Evolutionary conservation across 768 basidiomycete species (phyloP), one percentile per base, ranked within the genome.

Genomic region (Boletus eberwhitei): DNA sequence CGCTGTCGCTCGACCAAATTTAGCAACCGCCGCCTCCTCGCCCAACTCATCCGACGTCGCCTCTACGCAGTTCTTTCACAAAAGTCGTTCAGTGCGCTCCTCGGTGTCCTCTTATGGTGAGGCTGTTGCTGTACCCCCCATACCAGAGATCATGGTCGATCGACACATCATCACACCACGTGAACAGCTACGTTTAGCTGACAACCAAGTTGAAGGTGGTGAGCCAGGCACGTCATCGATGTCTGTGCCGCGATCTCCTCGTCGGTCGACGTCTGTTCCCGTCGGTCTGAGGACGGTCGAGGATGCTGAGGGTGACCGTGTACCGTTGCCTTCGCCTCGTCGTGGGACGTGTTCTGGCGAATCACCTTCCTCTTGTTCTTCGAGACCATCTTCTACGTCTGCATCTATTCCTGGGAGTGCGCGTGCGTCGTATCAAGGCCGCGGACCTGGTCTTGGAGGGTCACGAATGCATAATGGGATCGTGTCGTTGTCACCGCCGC

Each of bases 21-120:
- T 76, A 7, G 75, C 79, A 0, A 84, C 85, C 0, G 69, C 78
- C 11, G 82, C 86, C 0, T 82, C 87, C 0, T 88, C 86, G 1
- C 83, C 85, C 7, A 75, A 78, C 45, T 81, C 80, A 3, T 82
- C 82, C 16, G 82, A 84, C 40, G 74, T 80, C 19, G 79, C 80
- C 3, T 82, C 83, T 1, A 71, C 77, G 0, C 74, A 74, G 24
- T 82, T 79, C 65, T 85, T 84, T 65, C 70, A 77, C 44, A 73
- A 71, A 39, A 74, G 81, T 0, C 70, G 73, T 48, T 79, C 79
- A 1, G 68, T 75, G 0, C 75, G 76, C 11, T 86, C 85, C 1
- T 86, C 85, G 0, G 66, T 78, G 0, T 83, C 86, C 0, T 87
- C 87, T 3, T 77, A 75, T 38, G 78, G 77, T 0, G 78, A 77